Base-by-base conservation (phyloP, 805 yeast genomes). In the Schizosaccharomyces lindneri region DNA sequence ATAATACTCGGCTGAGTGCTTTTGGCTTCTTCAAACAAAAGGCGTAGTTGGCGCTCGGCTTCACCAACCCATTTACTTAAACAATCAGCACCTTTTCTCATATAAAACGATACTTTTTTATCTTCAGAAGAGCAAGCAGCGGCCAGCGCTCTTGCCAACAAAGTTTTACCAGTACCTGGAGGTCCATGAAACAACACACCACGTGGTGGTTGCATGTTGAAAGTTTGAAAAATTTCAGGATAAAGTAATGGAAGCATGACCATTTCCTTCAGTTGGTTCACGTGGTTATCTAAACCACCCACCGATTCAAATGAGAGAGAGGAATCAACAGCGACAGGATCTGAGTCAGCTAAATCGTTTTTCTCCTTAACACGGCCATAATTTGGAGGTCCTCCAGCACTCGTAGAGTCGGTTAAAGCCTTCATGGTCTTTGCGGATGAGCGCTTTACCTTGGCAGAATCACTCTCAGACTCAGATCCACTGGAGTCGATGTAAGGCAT, bases 1-100 rank as follows among this genome's bases (percentile, higher is more conserved):
- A 93, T 93, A 62, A 93, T 90, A 7, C 95, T 81, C 2, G 98
- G 98, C 72, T 93, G 98, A 66, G 89, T 89, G 65, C 86, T 87
- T 67, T 84, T 85, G 1, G 98, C 98, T 72, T 93, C 97, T 73
- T 93, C 98, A 70, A 93, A 93, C 63, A 93, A 73, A 55, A 90
- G 74, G 64, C 98, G 75, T 64, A 93, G 75, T 70, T 93, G 97
- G 66, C 98, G 78, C 72, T 93, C 98, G 5, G 97, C 97, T 72
- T 93, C 98, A 68, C 98, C 98, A 4, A 93, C 97, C 98, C 98
- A 93, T 73, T 93, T 93, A 55, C 95, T 86, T 66, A 93, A 74
- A 69, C 95, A 85, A 71, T 93, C 98, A 0, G 98, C 97, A 65
- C 98, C 99, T 70, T 93, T 93, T 64, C 99, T 76, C 99, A 93